Conservation (phyloP, 768 basidiomycete genomes). For the Suillus plorans region DNA sequence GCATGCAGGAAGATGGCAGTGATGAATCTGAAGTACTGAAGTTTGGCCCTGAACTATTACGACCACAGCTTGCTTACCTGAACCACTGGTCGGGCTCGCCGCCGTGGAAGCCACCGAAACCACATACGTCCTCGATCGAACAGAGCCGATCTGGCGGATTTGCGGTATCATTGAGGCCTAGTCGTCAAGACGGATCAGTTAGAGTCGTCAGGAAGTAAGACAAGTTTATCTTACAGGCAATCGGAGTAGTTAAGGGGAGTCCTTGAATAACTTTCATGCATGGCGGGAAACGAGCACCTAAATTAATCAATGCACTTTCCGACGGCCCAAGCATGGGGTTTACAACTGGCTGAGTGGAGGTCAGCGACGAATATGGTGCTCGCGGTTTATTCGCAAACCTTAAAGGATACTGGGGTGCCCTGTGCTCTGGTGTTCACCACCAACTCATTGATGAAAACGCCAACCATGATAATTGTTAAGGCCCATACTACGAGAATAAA, state of each 20-base stretch:
- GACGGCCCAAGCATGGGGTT: conserved; percentile 94
- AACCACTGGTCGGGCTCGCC: conserved; percentile 55
- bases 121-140: conserved; percentile 80
- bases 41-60: conserved; percentile 46
- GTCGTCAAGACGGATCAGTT: conserved; percentile 6
- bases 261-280: conserved; percentile 78
- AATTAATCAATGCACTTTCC: conserved; percentile 74
- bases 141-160: conserved; percentile 74
- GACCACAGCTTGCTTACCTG: conserved; percentile 32
- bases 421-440: conserved; percentile 73
- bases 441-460: conserved; percentile 82
- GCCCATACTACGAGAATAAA: conserved; percentile 50
- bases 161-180: conserved; percentile 81
- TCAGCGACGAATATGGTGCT: conserved; percentile 10
- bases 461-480: conserved; percentile 66
- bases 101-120: conserved; percentile 71
- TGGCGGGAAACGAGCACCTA: conserved; percentile 91
- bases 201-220: conserved; percentile 9
- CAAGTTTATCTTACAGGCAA: conserved; percentile 53
- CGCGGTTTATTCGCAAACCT: conserved; percentile 44
- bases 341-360: conserved; percentile 57
- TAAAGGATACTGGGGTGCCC: conserved; percentile 83
- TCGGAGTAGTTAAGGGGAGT: conserved; percentile 50
- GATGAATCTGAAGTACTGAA: conserved; percentile 58
- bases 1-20: conserved; percentile 91